Conservation (phyloP, 495 filamentous ascomycete species). For the Tuber microsphaerosporum region DNA sequence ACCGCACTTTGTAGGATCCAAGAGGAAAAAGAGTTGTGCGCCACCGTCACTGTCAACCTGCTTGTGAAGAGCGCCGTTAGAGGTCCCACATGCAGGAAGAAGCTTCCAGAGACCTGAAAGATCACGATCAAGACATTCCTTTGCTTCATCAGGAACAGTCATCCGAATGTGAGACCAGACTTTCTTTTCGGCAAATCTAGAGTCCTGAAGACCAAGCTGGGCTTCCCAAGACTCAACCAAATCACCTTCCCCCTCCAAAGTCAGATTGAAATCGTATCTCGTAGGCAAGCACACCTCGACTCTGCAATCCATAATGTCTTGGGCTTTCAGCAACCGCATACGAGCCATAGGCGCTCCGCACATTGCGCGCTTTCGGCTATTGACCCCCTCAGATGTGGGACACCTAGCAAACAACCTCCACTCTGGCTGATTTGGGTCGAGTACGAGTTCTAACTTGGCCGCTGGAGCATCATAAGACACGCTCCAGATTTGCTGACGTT, state of each 20-base stretch:
- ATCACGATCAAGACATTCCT: conserved; percentile 43
- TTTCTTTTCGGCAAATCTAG: conserved; percentile 40
- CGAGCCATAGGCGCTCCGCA: conserved; percentile 53
- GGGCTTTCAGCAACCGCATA: conserved; percentile 43
- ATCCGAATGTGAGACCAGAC: conserved; percentile 46
- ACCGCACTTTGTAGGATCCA: conserved; percentile 53
- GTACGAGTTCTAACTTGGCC: conserved; percentile 49
- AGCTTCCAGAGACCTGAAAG: conserved; percentile 54
- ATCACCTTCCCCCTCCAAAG: conserved; percentile 39
- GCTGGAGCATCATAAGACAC: conserved; percentile 48
- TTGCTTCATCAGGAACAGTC: conserved; percentile 37
- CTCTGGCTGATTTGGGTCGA: conserved; percentile 44
- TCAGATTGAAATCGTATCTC: conserved; percentile 29
- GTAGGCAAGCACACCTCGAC: conserved; percentile 52
- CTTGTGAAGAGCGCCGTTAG: conserved; percentile 53
- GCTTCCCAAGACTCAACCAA: conserved; percentile 40
- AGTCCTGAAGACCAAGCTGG: conserved; percentile 45
- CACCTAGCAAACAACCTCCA: conserved; percentile 55
- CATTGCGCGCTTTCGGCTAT: conserved; percentile 47
- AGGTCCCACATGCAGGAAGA: conserved; percentile 60
- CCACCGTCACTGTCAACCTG: conserved; percentile 34
- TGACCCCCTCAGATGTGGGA: conserved; percentile 40
- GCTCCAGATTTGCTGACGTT: conserved; percentile 51
- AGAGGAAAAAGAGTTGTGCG: conserved; percentile 55
- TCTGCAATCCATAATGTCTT: conserved; percentile 45